Evolutionary conservation across 305 asterid species (phyloP), one percentile per base, ranked within the genome.

Genomic region (Fraxinus latifolia): DNA sequence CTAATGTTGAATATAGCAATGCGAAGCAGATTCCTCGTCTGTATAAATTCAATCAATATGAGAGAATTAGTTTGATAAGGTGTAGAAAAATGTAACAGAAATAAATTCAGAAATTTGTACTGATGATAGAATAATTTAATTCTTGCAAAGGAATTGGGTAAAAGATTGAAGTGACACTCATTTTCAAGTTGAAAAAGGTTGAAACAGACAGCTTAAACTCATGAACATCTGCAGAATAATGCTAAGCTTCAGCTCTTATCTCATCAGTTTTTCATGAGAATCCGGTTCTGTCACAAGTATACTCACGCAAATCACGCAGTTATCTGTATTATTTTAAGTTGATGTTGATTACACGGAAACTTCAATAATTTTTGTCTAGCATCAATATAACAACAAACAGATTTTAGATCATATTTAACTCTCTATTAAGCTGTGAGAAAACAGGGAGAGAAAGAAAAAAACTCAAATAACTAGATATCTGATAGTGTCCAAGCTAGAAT

Each of bases 1-100:
- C 97, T 94, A 79, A 94, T 94, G 88, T 96, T 94, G 91, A 96
- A 96, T 88, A 96, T 92, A 74, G 99, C 98, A 87, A 96, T 96
- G 23, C 98, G 95, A 87, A 96, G 90, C 85, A 96, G 92, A 80
- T 94, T 94, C 90, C 96, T 91, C 5, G 97, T 96, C 99, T 96
- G 92, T 83, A 80, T 80, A 80, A 50, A 80, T 73, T n/a, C 58
- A 85, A 79, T 27, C 68, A 89, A 77, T 44, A 81, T 33, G 75
- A 68, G 76, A 73, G 39, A 75, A 80, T 72, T 81, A 36, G 73
- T 27, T 23, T 58, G 42, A 75, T 55, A 44, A 62, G 37, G 14
- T 29, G 33, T 74, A 71, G 74, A 72, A 81, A 47, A 29, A 78
- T 3, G 4, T 4, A 12, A 12, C 8, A 25, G 7, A 68, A 32